Base-by-base conservation (phyloP, 768 basidiomycete genomes). In the Lentinula boryana region DNA sequence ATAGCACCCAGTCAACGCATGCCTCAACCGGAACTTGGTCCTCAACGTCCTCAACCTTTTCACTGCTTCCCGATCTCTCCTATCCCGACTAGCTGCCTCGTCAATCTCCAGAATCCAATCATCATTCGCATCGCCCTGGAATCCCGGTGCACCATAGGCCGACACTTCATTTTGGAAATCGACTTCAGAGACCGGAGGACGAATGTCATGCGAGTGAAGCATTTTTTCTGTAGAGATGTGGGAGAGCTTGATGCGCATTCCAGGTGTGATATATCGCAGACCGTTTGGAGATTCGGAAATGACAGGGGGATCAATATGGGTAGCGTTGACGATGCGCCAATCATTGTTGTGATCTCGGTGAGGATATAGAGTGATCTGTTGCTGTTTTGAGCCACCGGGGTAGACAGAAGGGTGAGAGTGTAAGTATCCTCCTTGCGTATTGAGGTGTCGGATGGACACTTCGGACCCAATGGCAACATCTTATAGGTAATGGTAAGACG, bases 121-220 rank as follows among this genome's bases (percentile, higher is more conserved):
- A 68, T 98, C 96, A 69, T 98, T 98, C 49, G 87, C 82, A 68
- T 98, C 96, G 13, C 96, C 96, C 0, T 72, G 75, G 70, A 89
- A 98, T 0, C 89, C 91, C 0, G 86, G 75, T 79, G 91, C 86
- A 1, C 97, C 97, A 68, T 99, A 99, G 0, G 80, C 93, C 1
- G 94, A 95, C 1, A 98, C 95, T 71, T 99, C 97, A 69, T 98
- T 96, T 77, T 99, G 97, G 78, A 98, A 99, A 67, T 99, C 97
- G 50, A 98, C 96, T 50, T 99, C 97, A 35, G 91, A 93, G 13
- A 99, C 87, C 16, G 95, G 94, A 4, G 97, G 94, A 23, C 97
- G 89, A 65, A 89, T 75, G 66, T 98, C 97, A 74, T 99, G 97
- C 50, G 93, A 94, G 78, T 99, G 97, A 3, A 99, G 83, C 61